A percentile compares a stretch with the other conserved stretches of the same genome.
Conservation (phyloP, 192 early-diverging fungal genomes). For the Coemansia sp. region DNA sequence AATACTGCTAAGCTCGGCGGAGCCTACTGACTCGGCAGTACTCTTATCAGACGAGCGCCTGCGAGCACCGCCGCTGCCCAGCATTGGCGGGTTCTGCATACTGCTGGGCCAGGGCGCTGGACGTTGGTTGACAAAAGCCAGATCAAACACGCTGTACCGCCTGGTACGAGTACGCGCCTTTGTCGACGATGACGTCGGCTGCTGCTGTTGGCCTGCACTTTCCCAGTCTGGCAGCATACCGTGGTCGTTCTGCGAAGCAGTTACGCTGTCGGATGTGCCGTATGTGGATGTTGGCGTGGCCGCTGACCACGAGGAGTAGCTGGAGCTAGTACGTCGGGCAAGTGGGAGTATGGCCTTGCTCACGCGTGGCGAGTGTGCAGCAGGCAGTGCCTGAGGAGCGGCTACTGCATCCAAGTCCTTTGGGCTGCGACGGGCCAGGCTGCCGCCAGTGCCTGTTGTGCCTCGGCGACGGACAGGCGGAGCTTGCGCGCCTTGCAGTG, state of each 20-base stretch:
- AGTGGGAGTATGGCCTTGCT: constrained; percentile 6
- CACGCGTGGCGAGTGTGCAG: constrained; percentile 7
- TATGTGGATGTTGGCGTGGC: constrained; percentile 35
- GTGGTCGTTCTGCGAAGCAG: constrained; percentile 11
- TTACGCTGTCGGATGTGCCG: constrained; percentile 9
- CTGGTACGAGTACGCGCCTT: constrained; percentile 21
- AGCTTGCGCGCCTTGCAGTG: constrained; percentile 7
- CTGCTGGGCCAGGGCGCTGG: constrained; percentile 10
- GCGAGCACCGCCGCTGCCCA: neutral
- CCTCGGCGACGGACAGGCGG: constrained; percentile 24
- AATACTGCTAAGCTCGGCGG: constrained; percentile 6
- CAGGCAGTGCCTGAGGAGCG: neutral
- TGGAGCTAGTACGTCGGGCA: constrained; percentile 44
- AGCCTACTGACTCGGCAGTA: neutral
- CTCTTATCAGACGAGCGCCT: constrained; percentile 10
- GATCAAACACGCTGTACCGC: constrained; percentile 54
- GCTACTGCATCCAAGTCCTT: constrained; percentile 5
- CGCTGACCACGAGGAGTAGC: constrained; percentile 40
- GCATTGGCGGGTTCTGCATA: constrained; percentile 5
- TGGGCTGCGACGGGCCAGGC: neutral
- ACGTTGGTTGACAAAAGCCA: constrained; percentile 36
- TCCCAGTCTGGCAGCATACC: constrained; percentile 37
- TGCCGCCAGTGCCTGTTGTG: constrained; percentile 21
- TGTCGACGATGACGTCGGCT: constrained; percentile 6
- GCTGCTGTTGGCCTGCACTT: constrained; percentile 19